Percentiles rank a stretch among this genome's conserved stretches.
These are phyloP conservation scores for Nicotiana sylvestris DNA, from an alignment of 257 asterid genomes.

Conservation along the genomic window DNA sequence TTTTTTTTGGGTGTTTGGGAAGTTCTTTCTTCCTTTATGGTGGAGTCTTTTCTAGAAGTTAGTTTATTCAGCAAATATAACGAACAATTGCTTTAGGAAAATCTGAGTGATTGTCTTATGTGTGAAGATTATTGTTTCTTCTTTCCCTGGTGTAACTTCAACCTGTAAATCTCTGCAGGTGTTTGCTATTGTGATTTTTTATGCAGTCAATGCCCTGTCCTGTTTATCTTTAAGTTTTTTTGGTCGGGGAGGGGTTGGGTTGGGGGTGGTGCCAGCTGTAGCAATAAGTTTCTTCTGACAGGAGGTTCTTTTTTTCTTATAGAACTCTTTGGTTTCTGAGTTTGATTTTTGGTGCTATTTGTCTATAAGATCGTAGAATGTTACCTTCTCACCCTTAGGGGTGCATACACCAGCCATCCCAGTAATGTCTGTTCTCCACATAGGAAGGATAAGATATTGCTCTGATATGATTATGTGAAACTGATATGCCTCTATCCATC, in stretches of 20 bases:
- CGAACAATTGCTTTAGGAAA: neutral
- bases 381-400: constrained; percentile 1
- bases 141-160: neutral
- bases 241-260: neutral
- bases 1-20: neutral
- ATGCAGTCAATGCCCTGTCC: neutral
- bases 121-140: neutral
- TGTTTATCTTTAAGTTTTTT: neutral
- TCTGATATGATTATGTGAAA: neutral
- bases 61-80: neutral
- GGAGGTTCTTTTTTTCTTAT: too few relatives aligned
- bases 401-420: neutral
- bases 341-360: neutral
- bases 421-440: neutral
- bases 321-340: neutral
- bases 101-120: neutral
- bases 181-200: neutral
- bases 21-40: neutral
- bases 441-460: neutral
- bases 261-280: neutral
- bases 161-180: neutral
- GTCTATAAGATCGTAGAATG: neutral
- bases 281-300: neutral
- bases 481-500: neutral
- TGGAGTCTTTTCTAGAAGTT: neutral